phyloP scores from a whole-genome alignment of 2,329 filamentous ascomycete species.

The Sclerotinia sclerotiorum region DNA sequence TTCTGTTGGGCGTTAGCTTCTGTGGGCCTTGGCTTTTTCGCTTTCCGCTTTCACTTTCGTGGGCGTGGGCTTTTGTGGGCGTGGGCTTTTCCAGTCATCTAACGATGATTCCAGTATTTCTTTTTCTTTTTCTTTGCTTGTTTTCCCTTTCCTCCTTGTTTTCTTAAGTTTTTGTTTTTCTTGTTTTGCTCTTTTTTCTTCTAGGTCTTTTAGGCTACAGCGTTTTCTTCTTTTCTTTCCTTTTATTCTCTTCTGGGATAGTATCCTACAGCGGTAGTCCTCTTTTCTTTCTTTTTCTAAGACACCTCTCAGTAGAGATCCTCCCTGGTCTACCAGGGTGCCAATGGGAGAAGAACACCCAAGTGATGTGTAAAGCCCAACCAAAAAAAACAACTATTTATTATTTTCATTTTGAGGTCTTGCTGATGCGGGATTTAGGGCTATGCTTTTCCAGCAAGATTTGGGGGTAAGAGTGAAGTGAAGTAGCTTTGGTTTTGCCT shows the following conservation, averaged over 20 bases:
- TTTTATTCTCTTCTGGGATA: neutral
- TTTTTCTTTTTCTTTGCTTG: too few relatives aligned
- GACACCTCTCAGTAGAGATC: neutral
- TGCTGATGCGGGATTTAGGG: too few relatives aligned
- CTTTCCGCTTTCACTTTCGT: neutral
- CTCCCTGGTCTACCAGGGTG: neutral
- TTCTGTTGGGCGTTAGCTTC: neutral
- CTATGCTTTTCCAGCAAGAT: too few relatives aligned
- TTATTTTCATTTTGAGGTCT: too few relatives aligned
- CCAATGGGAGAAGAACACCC: neutral
- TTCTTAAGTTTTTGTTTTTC: neutral
- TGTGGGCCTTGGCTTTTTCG: neutral
- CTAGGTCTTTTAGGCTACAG: too few relatives aligned
- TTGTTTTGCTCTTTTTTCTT: neutral
- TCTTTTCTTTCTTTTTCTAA: neutral
- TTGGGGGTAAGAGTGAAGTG: too few relatives aligned
- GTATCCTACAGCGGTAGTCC: neutral
- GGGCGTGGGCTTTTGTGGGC: neutral
- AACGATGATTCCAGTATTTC: neutral
- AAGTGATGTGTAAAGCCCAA: slow-evolving; percentile 10
- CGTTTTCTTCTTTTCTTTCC: neutral
- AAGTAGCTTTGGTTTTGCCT: too few relatives aligned
- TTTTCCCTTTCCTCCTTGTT: too few relatives aligned
- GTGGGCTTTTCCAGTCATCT: neutral
- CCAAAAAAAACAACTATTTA: neutral